Percentiles rank a stretch among this genome's conserved stretches.
Evolutionary conservation across 176 grass and related monocot genomes (phyloP).

Genomic region (Carex scoparia): DNA sequence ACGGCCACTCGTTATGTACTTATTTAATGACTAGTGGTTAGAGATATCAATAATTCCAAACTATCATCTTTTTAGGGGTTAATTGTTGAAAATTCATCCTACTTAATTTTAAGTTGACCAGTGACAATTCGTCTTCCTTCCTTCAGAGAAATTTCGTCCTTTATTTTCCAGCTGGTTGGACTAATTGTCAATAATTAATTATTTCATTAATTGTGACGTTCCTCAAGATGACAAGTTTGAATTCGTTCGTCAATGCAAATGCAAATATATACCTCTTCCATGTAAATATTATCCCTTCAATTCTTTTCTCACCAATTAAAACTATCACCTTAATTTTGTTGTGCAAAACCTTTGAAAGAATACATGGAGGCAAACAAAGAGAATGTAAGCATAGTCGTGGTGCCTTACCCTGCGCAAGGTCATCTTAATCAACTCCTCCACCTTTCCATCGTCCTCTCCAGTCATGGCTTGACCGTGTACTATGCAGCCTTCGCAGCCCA

Average conservation of each 20-base stretch:
- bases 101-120: too few species aligned
- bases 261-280: not conserved
- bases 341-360: not conserved
- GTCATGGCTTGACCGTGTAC: slow-evolving; percentile 42
- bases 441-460: slow-evolving; percentile 51
- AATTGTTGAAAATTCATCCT: too few species aligned
- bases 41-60: too few species aligned
- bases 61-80: too few species aligned
- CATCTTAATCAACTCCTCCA: slow-evolving; percentile 73
- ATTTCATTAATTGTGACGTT: too few species aligned
- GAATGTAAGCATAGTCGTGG: slow-evolving; percentile 42
- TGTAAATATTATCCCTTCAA: not conserved
- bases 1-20: too few species aligned
- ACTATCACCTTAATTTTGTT: not conserved
- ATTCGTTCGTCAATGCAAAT: not conserved
- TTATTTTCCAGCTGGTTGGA: too few species aligned
- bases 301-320: not conserved
- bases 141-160: too few species aligned
- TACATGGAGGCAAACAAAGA: slow-evolving; percentile 16
- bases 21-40: too few species aligned
- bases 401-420: slow-evolving; percentile 58
- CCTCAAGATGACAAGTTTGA: not conserved
- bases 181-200: too few species aligned
- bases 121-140: too few species aligned
- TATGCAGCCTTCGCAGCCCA: slow-evolving; percentile 49